Evolutionary conservation across 257 asterid genomes (phyloP), one percentile per base, ranked within the genome.

Genomic region (Cordia subcordata): DNA sequence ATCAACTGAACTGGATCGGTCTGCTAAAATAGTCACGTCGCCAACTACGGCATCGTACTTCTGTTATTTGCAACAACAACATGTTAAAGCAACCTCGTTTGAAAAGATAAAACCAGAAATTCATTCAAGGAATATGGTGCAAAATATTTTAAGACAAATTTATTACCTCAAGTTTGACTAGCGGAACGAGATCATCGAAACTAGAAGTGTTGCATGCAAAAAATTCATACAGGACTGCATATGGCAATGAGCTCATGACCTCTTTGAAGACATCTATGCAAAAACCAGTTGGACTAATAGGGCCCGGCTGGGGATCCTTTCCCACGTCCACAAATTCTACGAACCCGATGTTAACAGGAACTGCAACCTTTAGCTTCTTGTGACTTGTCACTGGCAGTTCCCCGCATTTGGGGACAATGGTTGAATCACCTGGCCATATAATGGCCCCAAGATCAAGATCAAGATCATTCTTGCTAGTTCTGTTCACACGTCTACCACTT

Each of bases 391-490:
- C 53, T 10, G 90, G 81, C 15, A 71, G 60, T 40, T 68, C 76
- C 90, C 90, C 80, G 37, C 90, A 86, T 67, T 60, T 77, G 0
- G 90, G 86, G 4, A 42, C 61, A 42, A 13, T 17, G 19, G 12
- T 58, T 1, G 81, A 57, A 13, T 68, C 78, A 1, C 90, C 85
- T 3, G 90, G 85, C 73, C 82, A 84, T 19, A 67, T 16, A 2
- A 84, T 63, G 12, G 21, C 17, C 6, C 64, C 64, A 32, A 83
- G 78, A n/a, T n/a, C n/a, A n/a, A n/a, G n/a, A n/a, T n/a, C n/a
- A n/a, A n/a, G n/a, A 20, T 65, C 50, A 9, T 73, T 67, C 57
- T 71, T 74, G 9, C 42, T 47, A 11, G 72, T 14, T 11, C 70
- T 50, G 47, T 63, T 54, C 27, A 9, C 68, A 19, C 5, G 14